Conservation (phyloP, 352 stramenopile genomes). For the Saprolegnia diclina region DNA sequence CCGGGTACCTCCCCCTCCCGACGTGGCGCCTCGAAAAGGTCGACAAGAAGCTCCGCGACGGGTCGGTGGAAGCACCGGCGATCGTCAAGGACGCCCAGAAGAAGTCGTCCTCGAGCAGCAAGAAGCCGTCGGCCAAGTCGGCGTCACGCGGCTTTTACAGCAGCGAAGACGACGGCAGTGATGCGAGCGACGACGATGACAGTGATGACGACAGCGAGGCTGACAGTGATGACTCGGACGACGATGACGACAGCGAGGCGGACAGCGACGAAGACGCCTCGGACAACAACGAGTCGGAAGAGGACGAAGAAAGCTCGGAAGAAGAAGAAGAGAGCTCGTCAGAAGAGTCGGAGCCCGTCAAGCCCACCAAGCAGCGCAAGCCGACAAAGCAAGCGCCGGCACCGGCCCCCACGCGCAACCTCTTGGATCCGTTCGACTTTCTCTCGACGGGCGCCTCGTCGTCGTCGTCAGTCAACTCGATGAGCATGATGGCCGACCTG, state of each 20-base stretch:
- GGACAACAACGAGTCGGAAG: constrained; percentile 19
- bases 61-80: constrained; percentile 31
- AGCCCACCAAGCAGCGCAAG: constrained; percentile 19
- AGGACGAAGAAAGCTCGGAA: constrained; percentile 23
- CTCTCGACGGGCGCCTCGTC: constrained; percentile 30
- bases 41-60: constrained; percentile 69
- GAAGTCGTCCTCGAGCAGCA: not conserved
- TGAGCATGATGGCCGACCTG: constrained; percentile 43
- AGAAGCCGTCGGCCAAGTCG: constrained; percentile 24
- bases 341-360: constrained; percentile 18
- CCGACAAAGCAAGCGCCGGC: not conserved
- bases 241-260: constrained; percentile 42
- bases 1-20: constrained; percentile 71
- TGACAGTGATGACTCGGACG: constrained; percentile 37
- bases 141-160: constrained; percentile 58
- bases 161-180: constrained; percentile 36
- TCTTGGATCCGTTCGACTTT: constrained; percentile 49
- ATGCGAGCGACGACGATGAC: constrained; percentile 31
- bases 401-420: constrained; percentile 31
- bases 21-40: constrained; percentile 66
- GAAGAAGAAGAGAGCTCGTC: constrained; percentile 2
- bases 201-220: constrained; percentile 39
- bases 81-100: not conserved
- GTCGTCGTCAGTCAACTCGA: constrained; percentile 28
- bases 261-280: constrained; percentile 25